Evolutionary conservation across 2,329 filamentous ascomycete genomes (phyloP), one percentile per base, ranked within the genome.

Genomic region (Zymoseptoria passerinii): DNA sequence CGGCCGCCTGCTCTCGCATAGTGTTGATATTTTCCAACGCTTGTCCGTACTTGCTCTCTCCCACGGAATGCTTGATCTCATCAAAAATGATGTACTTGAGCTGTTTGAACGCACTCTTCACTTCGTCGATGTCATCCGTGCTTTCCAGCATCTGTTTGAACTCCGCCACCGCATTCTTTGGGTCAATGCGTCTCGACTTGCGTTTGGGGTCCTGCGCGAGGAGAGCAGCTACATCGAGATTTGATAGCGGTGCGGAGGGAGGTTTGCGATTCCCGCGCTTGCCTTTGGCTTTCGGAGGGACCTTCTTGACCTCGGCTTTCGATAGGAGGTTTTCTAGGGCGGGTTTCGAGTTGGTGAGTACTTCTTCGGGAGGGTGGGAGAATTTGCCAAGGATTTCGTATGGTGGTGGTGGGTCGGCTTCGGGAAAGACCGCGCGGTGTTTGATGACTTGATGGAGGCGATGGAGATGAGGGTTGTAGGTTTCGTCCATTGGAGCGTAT

Each of bases 381-480:
- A 88, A 94, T 65, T 85, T 86, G 0, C 85, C 80, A 6, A 97
- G 77, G 44, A 83, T 82, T 1, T 85, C 78, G 7, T 86, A 79
- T 4, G 82, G 78, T 7, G 83, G 80, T 0, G 84, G 83, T 8
- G 92, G 72, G 0, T 84, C 78, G 18, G 83, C 80, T 2, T 85
- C 80, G 0, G 89, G 84, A 67, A 92, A 81, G 1, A 92, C 83
- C 1, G 92, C 94, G 44, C 92, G 86, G 70, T 86, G 85, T 57
- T 89, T 86, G 64, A 97, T 85, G 13, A 90, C 90, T 70, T 94
- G 87, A 65, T 91, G 90, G 60, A 97, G 83, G 29, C 91, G 87
- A 72, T 97, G 92, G n/a, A 97, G 81, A 4, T 88, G 76, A 3
- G 92, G 91, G 23, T 90, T 91, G 71, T 85, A 97, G 0, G 86